Conservation (phyloP, 352 stramenopile species). For the Phytophthora fragariaefolia region DNA sequence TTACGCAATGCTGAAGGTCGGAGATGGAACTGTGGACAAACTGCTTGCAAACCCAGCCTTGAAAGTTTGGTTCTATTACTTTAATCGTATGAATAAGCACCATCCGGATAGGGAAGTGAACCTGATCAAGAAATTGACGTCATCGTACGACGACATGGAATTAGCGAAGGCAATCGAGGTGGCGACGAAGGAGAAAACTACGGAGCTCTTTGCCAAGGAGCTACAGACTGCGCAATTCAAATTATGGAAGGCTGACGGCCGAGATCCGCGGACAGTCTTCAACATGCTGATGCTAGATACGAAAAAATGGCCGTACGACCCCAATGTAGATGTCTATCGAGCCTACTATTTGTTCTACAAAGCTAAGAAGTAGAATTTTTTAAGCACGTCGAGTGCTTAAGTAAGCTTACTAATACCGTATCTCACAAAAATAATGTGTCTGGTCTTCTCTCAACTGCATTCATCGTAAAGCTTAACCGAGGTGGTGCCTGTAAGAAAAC, state of each 20-base stretch:
- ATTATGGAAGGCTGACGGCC: background rate
- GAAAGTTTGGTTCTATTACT: slow-evolving; percentile 1
- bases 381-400: background rate
- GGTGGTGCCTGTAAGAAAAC: no score
- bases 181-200: slow-evolving; percentile 9
- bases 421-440: background rate
- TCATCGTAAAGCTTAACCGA: no score
- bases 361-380: background rate
- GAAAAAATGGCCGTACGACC: background rate
- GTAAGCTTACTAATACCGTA: background rate
- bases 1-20: slow-evolving; percentile 2
- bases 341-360: background rate
- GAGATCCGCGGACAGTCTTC: background rate
- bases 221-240: background rate
- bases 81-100: background rate
- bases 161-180: slow-evolving; percentile 10
- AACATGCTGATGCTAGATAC: background rate
- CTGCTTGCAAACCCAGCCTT: background rate
- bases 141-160: slow-evolving; percentile 3
- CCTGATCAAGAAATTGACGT: background rate
- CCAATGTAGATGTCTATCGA: background rate
- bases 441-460: no score
- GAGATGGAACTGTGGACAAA: background rate
- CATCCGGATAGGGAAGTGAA: background rate
- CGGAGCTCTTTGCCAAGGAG: background rate